Conservation (phyloP, 2,329 filamentous ascomycete genomes). For the Lachnellula willkommii region DNA sequence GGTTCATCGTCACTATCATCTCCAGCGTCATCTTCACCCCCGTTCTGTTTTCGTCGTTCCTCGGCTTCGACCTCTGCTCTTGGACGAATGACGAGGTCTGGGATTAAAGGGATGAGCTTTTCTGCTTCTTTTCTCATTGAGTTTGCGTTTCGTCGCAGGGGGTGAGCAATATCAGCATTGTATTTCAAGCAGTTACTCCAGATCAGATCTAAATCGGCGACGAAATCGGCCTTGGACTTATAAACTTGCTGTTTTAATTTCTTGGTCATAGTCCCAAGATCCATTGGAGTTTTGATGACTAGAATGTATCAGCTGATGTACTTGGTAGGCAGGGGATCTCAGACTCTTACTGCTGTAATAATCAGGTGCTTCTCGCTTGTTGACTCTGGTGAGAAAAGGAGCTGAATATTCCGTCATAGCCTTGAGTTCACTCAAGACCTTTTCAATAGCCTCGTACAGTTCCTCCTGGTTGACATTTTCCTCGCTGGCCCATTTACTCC, state of each 20-base stretch:
- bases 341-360: constrained; percentile 75
- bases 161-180: constrained; percentile 84
- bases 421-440: constrained; percentile 94
- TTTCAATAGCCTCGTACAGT: constrained; percentile 92
- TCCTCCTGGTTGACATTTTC: constrained; percentile 97
- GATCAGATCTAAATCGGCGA: constrained; percentile 86
- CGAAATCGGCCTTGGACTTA: constrained; percentile 91
- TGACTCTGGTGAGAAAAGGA: constrained; percentile 90
- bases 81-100: constrained; percentile 83
- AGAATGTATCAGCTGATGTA: constrained; percentile 38
- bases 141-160: constrained; percentile 84
- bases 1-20: constrained; percentile 97
- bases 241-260: constrained; percentile 78
- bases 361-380: constrained; percentile 94
- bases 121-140: constrained; percentile 97
- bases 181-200: constrained; percentile 97
- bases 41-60: constrained; percentile 77
- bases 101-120: constrained; percentile 90
- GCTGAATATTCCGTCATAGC: constrained; percentile 95
- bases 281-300: constrained; percentile 97
- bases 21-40: constrained; percentile 72
- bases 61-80: constrained; percentile 92
- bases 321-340: background rate
- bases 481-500: constrained; percentile 98
- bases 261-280: constrained; percentile 96